These are phyloP conservation scores for Kazachstania taianensis DNA, from an alignment of 805 yeast genomes.

Conservation along the genomic window DNA sequence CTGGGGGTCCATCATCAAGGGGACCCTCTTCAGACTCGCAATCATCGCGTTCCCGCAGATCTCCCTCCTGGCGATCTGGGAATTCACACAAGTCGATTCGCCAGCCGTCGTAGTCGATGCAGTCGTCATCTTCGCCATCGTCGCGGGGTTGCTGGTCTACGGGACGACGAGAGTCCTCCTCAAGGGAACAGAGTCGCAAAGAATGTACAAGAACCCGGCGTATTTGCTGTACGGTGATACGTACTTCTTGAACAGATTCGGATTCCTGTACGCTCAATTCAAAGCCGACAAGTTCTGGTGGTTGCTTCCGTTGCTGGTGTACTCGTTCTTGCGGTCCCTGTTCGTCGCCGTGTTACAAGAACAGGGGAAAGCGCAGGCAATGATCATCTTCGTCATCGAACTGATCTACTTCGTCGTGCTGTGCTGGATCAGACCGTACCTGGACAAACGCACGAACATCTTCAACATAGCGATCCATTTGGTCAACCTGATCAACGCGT, in stretches of 20 bases:
- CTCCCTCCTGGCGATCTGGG: constrained; percentile 77
- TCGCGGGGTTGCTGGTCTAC: constrained; percentile 50
- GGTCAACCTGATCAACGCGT: constrained; percentile 69
- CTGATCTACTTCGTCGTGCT: constrained; percentile 53
- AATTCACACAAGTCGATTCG: constrained; percentile 73
- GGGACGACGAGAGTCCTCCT: constrained; percentile 66
- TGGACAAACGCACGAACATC: constrained; percentile 92
- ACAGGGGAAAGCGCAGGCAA: constrained; percentile 74
- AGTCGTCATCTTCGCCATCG: constrained; percentile 50
- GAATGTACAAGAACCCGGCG: constrained; percentile 82
- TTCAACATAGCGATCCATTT: constrained; percentile 81
- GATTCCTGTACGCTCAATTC: constrained; percentile 86
- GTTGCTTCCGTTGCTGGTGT: constrained; percentile 52
- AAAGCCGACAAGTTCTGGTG: constrained; percentile 83
- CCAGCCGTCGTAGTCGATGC: constrained; percentile 78
- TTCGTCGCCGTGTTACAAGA: constrained; percentile 80
- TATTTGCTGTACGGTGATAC: constrained; percentile 81
- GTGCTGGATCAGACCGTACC: constrained; percentile 72
- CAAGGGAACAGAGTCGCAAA: constrained; percentile 63
- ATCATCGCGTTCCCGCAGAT: constrained; percentile 84
- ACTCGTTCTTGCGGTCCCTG: constrained; percentile 63
- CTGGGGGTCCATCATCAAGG: constrained; percentile 81
- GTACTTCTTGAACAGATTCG: constrained; percentile 71
- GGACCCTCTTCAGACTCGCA: constrained; percentile 74
- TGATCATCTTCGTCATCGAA: constrained; percentile 67